Conservation (phyloP, 1,284 basidiomycete species). For the Schizophyllum amplum region DNA sequence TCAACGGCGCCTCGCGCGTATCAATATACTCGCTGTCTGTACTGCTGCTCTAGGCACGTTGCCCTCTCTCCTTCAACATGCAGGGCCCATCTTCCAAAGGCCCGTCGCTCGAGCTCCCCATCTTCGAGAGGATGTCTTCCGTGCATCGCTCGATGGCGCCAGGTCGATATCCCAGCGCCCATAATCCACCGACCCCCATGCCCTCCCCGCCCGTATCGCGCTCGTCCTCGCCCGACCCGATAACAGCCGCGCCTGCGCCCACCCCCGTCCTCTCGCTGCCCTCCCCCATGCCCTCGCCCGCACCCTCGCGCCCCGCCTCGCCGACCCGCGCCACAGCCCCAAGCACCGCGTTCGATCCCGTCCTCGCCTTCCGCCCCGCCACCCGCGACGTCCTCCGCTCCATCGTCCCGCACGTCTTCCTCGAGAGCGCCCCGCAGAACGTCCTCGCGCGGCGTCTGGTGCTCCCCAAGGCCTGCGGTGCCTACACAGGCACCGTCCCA, state of each 20-base stretch:
- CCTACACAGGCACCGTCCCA: too few relatives aligned
- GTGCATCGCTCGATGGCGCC: background rate
- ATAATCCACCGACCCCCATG: background rate
- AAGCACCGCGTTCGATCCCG: background rate
- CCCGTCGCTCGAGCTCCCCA: too few relatives aligned
- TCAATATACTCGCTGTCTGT: background rate
- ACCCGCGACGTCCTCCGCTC: constrained; percentile 23
- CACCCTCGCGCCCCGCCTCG: background rate
- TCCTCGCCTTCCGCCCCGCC: constrained; percentile 20
- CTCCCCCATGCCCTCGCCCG: background rate
- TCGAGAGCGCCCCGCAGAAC: constrained; percentile 13
- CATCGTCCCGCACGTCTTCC: constrained; percentile 25
- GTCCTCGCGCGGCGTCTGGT: background rate
- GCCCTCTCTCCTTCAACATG: background rate
- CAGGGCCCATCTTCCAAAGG: background rate
- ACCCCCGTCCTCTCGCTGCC: too few relatives aligned
- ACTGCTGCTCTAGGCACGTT: background rate
- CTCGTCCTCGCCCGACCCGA: background rate
- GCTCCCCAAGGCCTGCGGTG: too few relatives aligned
- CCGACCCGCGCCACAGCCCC: background rate
- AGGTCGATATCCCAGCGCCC: background rate
- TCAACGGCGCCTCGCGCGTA: too few relatives aligned
- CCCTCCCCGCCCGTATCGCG: background rate
- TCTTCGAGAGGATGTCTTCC: too few relatives aligned
- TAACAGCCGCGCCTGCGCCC: too few relatives aligned